These are phyloP conservation scores for Annulohypoxylon bovei DNA, from an alignment of 495 filamentous ascomycete species.

Conservation along the genomic window DNA sequence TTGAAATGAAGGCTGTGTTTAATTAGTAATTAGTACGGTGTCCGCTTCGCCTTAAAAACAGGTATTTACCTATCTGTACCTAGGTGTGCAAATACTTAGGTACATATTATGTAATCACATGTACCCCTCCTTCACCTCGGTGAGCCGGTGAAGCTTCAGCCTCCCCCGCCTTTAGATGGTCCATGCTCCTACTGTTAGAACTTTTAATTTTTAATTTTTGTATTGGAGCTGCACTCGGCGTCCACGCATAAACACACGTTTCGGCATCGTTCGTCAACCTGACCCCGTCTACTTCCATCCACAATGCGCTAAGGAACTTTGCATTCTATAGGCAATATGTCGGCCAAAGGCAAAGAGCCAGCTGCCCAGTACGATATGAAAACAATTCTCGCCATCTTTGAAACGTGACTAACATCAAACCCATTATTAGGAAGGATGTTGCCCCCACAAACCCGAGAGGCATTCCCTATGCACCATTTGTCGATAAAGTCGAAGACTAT, in stretches of 20 bases:
- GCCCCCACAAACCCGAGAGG: slow-evolving; percentile 85
- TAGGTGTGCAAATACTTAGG: too few species aligned
- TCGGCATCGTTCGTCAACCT: background rate
- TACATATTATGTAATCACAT: too few species aligned
- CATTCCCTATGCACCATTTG: slow-evolving; percentile 93
- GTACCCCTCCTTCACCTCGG: slow-evolving; percentile 36
- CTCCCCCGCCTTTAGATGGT: slow-evolving; percentile 32
- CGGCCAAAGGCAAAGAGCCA: slow-evolving; percentile 49
- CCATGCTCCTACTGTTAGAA: slow-evolving; percentile 30
- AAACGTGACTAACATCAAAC: slow-evolving; percentile 6
- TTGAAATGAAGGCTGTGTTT: too few species aligned
- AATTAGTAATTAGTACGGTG: too few species aligned
- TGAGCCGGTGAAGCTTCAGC: slow-evolving; percentile 16
- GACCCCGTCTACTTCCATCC: background rate
- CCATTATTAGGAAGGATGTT: slow-evolving; percentile 57
- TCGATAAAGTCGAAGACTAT: slow-evolving; percentile 96
- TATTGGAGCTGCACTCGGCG: slow-evolving; percentile 15
- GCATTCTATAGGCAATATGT: slow-evolving; percentile 37
- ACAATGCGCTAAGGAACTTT: slow-evolving; percentile 19
- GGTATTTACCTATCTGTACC: background rate
- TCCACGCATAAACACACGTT: background rate
- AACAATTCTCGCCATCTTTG: background rate
- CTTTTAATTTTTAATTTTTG: background rate
- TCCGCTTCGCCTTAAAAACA: background rate
- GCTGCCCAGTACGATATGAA: slow-evolving; percentile 37